Percentiles rank a stretch among this genome's conserved stretches.
Evolutionary conservation across 1,284 basidiomycete species (phyloP).

Genomic region (Lignosus rhinocerotis): DNA sequence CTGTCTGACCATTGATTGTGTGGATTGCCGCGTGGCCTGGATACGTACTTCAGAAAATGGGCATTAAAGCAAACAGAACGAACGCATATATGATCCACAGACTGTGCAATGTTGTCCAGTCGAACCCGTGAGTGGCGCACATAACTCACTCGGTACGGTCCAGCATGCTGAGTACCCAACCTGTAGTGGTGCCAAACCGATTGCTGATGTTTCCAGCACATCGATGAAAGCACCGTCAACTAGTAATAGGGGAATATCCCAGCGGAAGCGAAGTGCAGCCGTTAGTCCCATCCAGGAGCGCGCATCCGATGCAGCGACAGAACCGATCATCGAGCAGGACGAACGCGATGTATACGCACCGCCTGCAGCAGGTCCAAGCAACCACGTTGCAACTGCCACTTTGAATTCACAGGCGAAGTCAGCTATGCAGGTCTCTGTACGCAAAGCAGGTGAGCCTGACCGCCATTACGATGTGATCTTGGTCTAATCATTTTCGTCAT

Average conservation of each 20-base stretch:
- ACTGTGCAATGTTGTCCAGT: neutral
- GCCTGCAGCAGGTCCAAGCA: neutral
- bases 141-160: neutral
- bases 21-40: neutral
- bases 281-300: neutral
- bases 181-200: neutral
- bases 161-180: neutral
- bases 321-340: too few species aligned
- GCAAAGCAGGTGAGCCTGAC: neutral
- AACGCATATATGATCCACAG: neutral
- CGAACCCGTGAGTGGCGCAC: neutral
- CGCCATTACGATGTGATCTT: neutral
- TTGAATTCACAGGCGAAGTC: neutral
- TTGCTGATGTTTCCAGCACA: too few species aligned
- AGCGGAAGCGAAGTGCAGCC: too few species aligned
- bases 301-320: neutral
- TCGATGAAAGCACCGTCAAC: too few species aligned
- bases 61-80: neutral
- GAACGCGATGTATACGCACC: neutral
- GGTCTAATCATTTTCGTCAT: neutral
- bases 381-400: neutral
- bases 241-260: too few species aligned
- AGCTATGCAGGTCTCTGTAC: too few species aligned
- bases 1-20: neutral
- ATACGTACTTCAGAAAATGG: neutral